A percentile compares a stretch with the other conserved stretches of the same genome.
These are phyloP conservation scores for Piedraia hortae DNA, from an alignment of 2,329 filamentous ascomycete species.

Conservation along the genomic window DNA sequence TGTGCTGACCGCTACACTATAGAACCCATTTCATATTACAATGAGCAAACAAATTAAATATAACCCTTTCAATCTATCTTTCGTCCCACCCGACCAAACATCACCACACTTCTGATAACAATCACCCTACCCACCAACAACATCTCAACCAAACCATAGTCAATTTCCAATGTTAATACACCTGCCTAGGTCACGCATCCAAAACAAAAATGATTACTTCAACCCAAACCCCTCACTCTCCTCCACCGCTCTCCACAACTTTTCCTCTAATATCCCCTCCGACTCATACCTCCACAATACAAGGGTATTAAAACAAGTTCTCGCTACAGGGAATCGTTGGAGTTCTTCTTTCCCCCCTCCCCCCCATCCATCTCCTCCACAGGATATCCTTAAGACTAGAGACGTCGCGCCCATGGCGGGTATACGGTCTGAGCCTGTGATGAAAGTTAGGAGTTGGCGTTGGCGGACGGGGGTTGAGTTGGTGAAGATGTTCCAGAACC, in stretches of 20 bases:
- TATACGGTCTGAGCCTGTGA: conserved; percentile 74
- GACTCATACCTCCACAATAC: conserved; percentile 46
- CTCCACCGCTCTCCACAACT: conserved; percentile 63
- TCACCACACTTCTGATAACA: too few relatives aligned
- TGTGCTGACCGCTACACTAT: conserved; percentile 3
- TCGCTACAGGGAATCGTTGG: conserved; percentile 52
- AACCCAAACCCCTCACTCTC: conserved; percentile 84
- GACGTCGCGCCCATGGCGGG: conserved; percentile 67
- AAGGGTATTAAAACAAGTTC: conserved; percentile 76
- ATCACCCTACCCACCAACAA: too few relatives aligned
- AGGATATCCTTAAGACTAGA: conserved; percentile 47
- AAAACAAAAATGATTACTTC: too few relatives aligned
- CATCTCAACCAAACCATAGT: too few relatives aligned
- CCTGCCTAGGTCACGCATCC: too few relatives aligned
- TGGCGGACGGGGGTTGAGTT: conserved; percentile 38
- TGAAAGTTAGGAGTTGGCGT: conserved; percentile 54
- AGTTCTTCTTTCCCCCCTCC: conserved; percentile 26
- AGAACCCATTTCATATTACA: conserved; percentile 1
- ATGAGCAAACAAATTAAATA: too few relatives aligned
- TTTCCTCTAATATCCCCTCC: conserved; percentile 36
- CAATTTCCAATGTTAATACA: too few relatives aligned
- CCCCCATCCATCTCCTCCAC: conserved; percentile 27
- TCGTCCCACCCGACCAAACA: too few relatives aligned
- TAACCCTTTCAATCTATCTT: too few relatives aligned
- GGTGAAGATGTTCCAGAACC: conserved; percentile 74